Conservation (phyloP, 2,329 filamentous ascomycete genomes). For the Curvularia verruculosa region DNA sequence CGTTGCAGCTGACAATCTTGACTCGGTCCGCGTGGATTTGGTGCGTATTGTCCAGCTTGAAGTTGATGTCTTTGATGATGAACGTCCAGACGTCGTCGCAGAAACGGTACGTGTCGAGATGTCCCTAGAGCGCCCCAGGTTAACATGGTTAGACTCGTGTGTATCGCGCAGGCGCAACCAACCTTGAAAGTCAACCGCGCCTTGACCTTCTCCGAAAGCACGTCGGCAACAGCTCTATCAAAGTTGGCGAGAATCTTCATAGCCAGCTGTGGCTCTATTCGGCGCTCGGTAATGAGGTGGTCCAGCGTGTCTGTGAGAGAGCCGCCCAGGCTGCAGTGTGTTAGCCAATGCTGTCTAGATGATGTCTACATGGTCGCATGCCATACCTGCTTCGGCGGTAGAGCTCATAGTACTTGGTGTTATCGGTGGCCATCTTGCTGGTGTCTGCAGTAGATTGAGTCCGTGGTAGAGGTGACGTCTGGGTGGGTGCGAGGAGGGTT, state of each 20-base stretch:
- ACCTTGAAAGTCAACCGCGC: constrained; percentile 94
- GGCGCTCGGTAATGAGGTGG: constrained; percentile 90
- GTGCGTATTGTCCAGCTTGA: constrained; percentile 88
- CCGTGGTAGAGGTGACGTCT: constrained; percentile 15
- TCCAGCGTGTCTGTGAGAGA: constrained; percentile 96
- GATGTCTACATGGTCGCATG: constrained; percentile 15
- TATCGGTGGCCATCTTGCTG: constrained; percentile 48
- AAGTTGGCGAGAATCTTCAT: constrained; percentile 99
- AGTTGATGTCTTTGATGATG: constrained; percentile 97
- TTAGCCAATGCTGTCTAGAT: constrained; percentile 31
- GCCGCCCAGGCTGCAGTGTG: constrained; percentile 76
- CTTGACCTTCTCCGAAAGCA: constrained; percentile 90
- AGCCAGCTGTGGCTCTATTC: constrained; percentile 95
- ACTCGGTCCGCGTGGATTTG: constrained; percentile 85
- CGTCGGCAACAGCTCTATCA: constrained; percentile 89
- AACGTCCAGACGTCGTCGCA: constrained; percentile 99
- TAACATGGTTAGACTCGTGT: constrained; percentile 16
- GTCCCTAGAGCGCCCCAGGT: constrained; percentile 66
- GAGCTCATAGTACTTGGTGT: constrained; percentile 81
- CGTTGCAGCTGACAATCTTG: constrained; percentile 98
- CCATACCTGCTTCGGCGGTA: constrained; percentile 96
- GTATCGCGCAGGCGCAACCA: constrained; percentile 32
- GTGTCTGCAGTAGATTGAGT: constrained; percentile 18
- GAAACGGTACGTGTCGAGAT: constrained; percentile 97
- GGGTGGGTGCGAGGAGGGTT: constrained; percentile 4